A percentile compares a stretch with the other conserved stretches of the same genome.
Conservation (phyloP, 78 protist genomes). For the Dictyostelium intermedium region DNA sequence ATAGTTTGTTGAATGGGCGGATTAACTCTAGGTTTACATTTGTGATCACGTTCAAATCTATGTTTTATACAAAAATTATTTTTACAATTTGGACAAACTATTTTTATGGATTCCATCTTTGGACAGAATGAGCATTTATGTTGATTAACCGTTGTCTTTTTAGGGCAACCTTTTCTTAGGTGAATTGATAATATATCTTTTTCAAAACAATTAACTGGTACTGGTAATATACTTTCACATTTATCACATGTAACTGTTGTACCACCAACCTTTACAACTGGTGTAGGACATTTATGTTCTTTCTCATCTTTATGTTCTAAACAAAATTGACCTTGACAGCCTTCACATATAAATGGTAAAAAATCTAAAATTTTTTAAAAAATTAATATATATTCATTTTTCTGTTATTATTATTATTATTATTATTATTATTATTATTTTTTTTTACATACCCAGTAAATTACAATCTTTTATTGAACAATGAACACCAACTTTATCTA, state of each 20-base stretch:
- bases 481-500: constrained; percentile 30
- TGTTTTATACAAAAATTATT: constrained; percentile 41
- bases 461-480: constrained; percentile 5
- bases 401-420: neutral
- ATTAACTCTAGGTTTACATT: neutral
- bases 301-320: neutral
- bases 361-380: constrained; percentile 1
- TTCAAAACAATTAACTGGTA: neutral
- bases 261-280: constrained; percentile 1
- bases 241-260: constrained; percentile 3
- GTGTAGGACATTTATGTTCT: constrained; percentile 26
- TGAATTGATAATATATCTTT: neutral
- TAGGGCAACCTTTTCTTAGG: neutral
- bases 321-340: constrained; percentile 10
- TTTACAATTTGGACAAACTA: constrained; percentile 5
- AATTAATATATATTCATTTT: no score
- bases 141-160: neutral
- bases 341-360: neutral
- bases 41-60: constrained; percentile 25
- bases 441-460: neutral
- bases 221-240: constrained; percentile 22
- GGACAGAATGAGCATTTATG: constrained; percentile 24
- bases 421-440: neutral
- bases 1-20: neutral
- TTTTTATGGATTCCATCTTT: neutral